A percentile compares a stretch with the other conserved stretches of the same genome.
Evolutionary conservation across 1,139 yeast species (phyloP).

Genomic region (Suhomyces bribrorum): DNA sequence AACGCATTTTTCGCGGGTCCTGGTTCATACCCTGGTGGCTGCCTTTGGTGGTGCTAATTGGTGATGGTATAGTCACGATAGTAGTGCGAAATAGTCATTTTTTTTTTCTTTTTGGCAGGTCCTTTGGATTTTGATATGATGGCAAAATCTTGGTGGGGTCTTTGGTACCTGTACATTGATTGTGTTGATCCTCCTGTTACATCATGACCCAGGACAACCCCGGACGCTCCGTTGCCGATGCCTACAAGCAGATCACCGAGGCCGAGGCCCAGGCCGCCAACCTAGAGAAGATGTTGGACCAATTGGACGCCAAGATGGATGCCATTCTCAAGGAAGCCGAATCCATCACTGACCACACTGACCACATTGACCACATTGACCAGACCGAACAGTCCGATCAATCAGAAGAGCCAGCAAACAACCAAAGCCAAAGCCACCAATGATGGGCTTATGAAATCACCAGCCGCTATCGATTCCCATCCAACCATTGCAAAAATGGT

Average conservation of each 20-base stretch:
- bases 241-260: constrained; percentile 51
- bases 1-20: too few species aligned
- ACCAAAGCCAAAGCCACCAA: too few species aligned
- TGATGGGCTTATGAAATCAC: too few species aligned
- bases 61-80: too few species aligned
- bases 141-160: too few species aligned
- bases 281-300: constrained; percentile 57
- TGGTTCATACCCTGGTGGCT: too few species aligned
- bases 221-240: constrained; percentile 40
- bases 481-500: too few species aligned
- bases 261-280: constrained; percentile 57
- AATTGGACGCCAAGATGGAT: constrained; percentile 57
- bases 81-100: too few species aligned
- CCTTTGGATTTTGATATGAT: too few species aligned
- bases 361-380: constrained; percentile 4
- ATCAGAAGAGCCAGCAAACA: background rate
- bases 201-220: constrained; percentile 17
- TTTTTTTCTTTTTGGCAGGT: too few species aligned
- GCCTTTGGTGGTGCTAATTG: too few species aligned
- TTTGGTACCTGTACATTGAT: background rate
- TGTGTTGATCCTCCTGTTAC: background rate
- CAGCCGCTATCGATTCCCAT: too few species aligned
- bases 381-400: constrained; percentile 1
- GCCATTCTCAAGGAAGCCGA: constrained; percentile 45
- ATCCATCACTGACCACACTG: constrained; percentile 9